A percentile compares a stretch with the other conserved stretches of the same genome.
Evolutionary conservation across 2,329 filamentous ascomycete species (phyloP).

Genomic region (Diplocarpon rosae): DNA sequence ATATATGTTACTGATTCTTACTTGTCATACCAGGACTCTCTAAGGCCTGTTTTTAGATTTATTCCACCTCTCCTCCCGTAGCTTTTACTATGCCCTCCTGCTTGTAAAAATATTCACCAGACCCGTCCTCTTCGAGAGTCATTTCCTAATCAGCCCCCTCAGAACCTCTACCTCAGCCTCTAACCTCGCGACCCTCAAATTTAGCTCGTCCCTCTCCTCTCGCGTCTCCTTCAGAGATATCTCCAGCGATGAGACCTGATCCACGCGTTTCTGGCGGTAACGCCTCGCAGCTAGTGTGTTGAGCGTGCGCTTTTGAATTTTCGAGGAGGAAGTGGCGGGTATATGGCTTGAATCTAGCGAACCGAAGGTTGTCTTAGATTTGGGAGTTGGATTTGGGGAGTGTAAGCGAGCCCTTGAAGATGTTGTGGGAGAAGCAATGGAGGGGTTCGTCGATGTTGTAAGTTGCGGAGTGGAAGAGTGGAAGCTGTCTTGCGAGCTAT

Average conservation of each 20-base stretch:
- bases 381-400: not conserved
- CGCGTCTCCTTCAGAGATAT: constrained; percentile 45
- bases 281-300: constrained; percentile 64
- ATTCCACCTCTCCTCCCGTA: too few relatives aligned
- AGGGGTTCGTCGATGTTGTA: not conserved
- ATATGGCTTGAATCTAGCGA: not conserved
- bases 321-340: not conserved
- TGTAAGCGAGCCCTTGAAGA: not conserved
- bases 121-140: not conserved
- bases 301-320: constrained; percentile 44
- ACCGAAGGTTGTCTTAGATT: not conserved
- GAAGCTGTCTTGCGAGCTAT: not conserved
- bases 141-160: constrained; percentile 33
- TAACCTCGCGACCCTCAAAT: constrained; percentile 48
- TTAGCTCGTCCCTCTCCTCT: constrained; percentile 51
- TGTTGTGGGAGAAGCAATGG: too few relatives aligned
- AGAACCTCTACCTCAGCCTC: constrained; percentile 56
- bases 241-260: constrained; percentile 53
- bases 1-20: too few relatives aligned
- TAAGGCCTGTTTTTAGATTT: too few relatives aligned
- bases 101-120: too few relatives aligned
- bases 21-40: too few relatives aligned
- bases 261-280: constrained; percentile 60
- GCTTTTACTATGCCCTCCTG: too few relatives aligned
- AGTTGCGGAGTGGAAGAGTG: not conserved